These are phyloP conservation scores for Candida awuae DNA, from an alignment of 805 yeast genomes.

Conservation along the genomic window DNA sequence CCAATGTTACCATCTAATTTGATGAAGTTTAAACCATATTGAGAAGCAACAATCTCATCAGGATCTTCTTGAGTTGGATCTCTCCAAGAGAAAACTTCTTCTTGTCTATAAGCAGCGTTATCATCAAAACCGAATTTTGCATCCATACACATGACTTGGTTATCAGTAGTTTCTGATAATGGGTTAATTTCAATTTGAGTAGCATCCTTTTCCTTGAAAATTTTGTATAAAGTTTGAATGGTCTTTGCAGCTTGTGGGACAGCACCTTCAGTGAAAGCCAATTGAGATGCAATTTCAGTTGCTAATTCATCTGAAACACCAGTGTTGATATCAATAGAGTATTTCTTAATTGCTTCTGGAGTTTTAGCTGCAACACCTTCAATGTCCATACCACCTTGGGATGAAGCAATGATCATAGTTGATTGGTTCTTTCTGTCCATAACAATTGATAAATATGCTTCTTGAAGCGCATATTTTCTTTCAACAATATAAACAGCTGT, in stretches of 20 bases:
- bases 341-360: constrained; percentile 89
- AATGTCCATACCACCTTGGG: constrained; percentile 99
- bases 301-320: constrained; percentile 82
- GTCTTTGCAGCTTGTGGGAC: constrained; percentile 81
- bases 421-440: constrained; percentile 88
- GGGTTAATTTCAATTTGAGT: constrained; percentile 99
- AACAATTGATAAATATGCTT: constrained; percentile 90
- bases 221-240: constrained; percentile 78
- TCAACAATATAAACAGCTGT: constrained; percentile 94
- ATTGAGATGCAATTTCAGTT: constrained; percentile 60
- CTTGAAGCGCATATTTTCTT: constrained; percentile 88
- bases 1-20: constrained; percentile 98
- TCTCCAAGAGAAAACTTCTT: constrained; percentile 94
- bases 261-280: constrained; percentile 77
- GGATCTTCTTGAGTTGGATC: constrained; percentile 97
- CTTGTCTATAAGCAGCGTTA: constrained; percentile 90
- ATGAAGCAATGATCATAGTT: constrained; percentile 90
- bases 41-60: constrained; percentile 87
- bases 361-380: constrained; percentile 93
- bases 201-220: constrained; percentile 86
- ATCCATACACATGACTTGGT: constrained; percentile 94
- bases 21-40: constrained; percentile 89
- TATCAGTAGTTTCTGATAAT: constrained; percentile 83
- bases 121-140: constrained; percentile 98
- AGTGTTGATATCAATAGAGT: constrained; percentile 62